A percentile compares a stretch with the other conserved stretches of the same genome.
Conservation (phyloP, 371 early-diverging fungal genomes). For the Mucor velutinosus region DNA sequence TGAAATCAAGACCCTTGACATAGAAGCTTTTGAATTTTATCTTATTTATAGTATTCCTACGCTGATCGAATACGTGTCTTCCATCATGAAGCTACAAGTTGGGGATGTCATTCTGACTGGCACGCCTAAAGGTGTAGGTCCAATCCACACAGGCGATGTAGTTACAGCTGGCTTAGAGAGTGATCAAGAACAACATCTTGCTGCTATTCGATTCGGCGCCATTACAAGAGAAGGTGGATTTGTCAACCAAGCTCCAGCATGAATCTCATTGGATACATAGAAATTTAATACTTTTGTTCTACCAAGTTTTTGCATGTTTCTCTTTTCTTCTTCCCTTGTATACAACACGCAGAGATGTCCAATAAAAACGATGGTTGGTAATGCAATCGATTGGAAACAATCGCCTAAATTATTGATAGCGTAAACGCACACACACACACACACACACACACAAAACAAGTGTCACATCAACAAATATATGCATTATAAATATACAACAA, state of each 20-base stretch:
- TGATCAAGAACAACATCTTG: background rate
- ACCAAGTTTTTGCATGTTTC: background rate
- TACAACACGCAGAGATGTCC: background rate
- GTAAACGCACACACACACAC: no score
- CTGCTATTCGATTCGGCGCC: background rate
- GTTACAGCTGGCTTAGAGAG: slow-evolving; percentile 67
- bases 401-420: background rate
- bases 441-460: background rate
- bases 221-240: slow-evolving; percentile 4
- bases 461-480: background rate
- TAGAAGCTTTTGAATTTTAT: background rate
- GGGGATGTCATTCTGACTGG: slow-evolving; percentile 83
- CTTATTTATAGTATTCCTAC: slow-evolving; percentile 58
- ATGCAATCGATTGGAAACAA: background rate
- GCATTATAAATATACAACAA: background rate
- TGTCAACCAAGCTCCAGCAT: background rate
- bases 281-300: no score
- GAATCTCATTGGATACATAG: background rate
- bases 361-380: slow-evolving; percentile 3
- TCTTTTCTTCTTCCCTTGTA: background rate
- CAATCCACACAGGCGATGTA: slow-evolving; percentile 73
- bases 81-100: slow-evolving; percentile 81
- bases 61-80: slow-evolving; percentile 75
- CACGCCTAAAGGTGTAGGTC: slow-evolving; percentile 90
- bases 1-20: background rate